Evolutionary conservation across 352 stramenopile genomes (phyloP), one percentile per base, ranked within the genome.

Genomic region (Phytopythium kandeliae): DNA sequence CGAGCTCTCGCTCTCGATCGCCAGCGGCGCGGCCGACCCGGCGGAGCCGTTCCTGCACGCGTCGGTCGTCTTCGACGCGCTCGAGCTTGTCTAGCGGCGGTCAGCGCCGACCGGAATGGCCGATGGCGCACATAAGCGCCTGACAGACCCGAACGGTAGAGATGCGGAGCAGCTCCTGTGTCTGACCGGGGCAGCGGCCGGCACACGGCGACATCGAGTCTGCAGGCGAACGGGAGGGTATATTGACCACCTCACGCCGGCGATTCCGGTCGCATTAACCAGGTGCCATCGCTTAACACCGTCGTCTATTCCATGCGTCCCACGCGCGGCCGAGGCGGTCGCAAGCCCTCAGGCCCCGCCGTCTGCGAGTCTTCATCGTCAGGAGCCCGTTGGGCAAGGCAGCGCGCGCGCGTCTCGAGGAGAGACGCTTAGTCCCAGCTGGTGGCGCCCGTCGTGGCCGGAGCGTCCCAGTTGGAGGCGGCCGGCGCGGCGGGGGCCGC

Each of bases 221-320:
- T 16, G 16, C 15, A 21, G 38, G 10, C 40, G 40, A 46, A 24
- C 40, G 24, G 43, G 30, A 35, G 26, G 25, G 60, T 74, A 45
- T 67, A 68, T 69, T 63, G 24, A 24, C 15, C 10, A 24, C 40
- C 49, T 38, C 37, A 53, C 44, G 30, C 55, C 48, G 61, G 56
- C 77, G 69, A 53, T 62, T 60, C 62, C 60, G 71, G 74, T 87
- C 69, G 74, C 83, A 94, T 95, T 95, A 95, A 95, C 84, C 84
- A 74, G 79, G 81, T 89, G 84, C 81, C 84, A 95, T 95, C 84
- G 84, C 84, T 85, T 84, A 92, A 95, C 84, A 90, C 81, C 84
- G 78, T 95, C 84, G 84, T 95, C 65, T 95, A 92, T 91, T 95
- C 84, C 84, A 95, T 95, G 84, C 81, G 71, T 79, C 67, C 68